phyloP scores from a whole-genome alignment of 116 monocot species.

The Phalaenopsis hybrid region DNA sequence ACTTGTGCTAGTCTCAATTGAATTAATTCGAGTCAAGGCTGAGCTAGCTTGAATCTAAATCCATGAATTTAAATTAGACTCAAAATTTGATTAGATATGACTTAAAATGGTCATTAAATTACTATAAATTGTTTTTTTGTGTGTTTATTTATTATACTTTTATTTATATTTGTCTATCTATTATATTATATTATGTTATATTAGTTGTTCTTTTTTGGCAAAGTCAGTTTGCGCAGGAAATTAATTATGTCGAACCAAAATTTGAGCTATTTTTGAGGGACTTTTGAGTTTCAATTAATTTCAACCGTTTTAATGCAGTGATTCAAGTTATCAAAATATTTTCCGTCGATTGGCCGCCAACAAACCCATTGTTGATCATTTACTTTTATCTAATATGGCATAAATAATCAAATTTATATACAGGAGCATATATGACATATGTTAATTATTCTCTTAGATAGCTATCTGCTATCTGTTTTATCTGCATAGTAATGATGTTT shows the following conservation, averaged over 20 bases:
- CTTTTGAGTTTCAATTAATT: not conserved
- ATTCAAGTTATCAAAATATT: not conserved
- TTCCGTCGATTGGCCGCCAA: not conserved
- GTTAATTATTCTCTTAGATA: not conserved
- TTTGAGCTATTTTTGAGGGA: not conserved
- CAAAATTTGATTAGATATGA: not conserved
- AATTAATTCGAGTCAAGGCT: not conserved
- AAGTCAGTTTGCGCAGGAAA: not conserved
- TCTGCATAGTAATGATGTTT: not conserved
- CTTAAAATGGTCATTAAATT: not conserved
- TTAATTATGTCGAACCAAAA: not conserved
- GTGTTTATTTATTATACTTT: not conserved
- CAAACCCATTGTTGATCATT: not conserved
- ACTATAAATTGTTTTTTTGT: not conserved
- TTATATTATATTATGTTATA: too few species aligned
- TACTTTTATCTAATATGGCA: not conserved
- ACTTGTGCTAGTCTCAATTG: not conserved
- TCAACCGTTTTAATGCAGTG: not conserved
- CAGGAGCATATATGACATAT: not conserved
- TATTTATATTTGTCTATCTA: too few species aligned
- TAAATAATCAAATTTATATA: not conserved
- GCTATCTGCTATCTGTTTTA: not conserved
- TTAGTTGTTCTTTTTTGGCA: not conserved
- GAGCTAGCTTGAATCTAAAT: not conserved
- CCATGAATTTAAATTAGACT: not conserved